phyloP scores from a whole-genome alignment of 2,329 filamentous ascomycete species.

The Xenoacremonium recifei region DNA sequence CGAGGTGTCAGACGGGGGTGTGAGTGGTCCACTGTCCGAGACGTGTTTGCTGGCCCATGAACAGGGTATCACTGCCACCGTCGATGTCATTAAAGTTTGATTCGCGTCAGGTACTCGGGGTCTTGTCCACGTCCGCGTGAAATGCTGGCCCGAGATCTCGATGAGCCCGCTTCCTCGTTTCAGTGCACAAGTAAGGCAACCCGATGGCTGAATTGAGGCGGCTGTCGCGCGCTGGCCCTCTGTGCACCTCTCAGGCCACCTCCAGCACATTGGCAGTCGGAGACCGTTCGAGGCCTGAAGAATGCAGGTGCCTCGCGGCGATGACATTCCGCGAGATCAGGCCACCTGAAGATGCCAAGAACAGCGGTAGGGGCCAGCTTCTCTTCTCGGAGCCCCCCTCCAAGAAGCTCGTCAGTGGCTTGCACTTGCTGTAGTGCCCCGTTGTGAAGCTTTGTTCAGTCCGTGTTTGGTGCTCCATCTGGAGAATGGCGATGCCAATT shows the following conservation, averaged over 20 bases:
- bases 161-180: slow-evolving; percentile 9
- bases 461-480: too few relatives aligned
- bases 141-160: slow-evolving; percentile 6
- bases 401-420: too few relatives aligned
- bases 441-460: too few relatives aligned
- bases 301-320: slow-evolving; percentile 6
- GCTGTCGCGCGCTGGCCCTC: slow-evolving; percentile 9
- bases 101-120: slow-evolving; percentile 6
- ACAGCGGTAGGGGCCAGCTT: too few relatives aligned
- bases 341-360: slow-evolving; percentile 19
- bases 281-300: background rate
- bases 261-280: background rate
- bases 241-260: background rate
- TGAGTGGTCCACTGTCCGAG: slow-evolving; percentile 12
- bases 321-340: slow-evolving; percentile 22
- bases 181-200: slow-evolving; percentile 6
- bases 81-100: slow-evolving; percentile 6
- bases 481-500: too few relatives aligned
- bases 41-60: slow-evolving; percentile 2
- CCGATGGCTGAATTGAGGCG: background rate
- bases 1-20: slow-evolving; percentile 7
- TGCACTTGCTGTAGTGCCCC: too few relatives aligned
- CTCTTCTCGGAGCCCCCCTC: too few relatives aligned
- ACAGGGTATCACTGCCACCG: slow-evolving; percentile 3
- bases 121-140: background rate